Evolutionary conservation across 2,329 filamentous ascomycete species (phyloP).

Genomic region (Botrytis hyacinthi): DNA sequence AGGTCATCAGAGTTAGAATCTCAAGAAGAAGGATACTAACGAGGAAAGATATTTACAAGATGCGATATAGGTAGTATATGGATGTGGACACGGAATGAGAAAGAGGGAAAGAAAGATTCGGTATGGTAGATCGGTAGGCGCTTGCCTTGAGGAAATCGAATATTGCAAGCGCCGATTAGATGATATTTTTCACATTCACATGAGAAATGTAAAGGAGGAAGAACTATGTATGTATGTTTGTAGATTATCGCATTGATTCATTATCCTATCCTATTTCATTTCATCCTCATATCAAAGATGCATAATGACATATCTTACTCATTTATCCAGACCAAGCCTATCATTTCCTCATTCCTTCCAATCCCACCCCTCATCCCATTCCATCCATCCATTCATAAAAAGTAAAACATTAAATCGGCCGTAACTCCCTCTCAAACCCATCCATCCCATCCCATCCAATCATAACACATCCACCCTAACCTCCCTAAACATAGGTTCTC

Average conservation of each 20-base stretch:
- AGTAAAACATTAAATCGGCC: neutral
- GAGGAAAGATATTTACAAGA: too few relatives aligned
- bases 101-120: too few relatives aligned
- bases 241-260: neutral
- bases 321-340: neutral
- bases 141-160: too few relatives aligned
- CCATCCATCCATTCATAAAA: neutral
- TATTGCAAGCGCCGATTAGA: too few relatives aligned
- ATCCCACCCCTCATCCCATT: neutral
- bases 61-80: too few relatives aligned
- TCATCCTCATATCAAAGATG: neutral
- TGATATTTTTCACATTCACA: too few relatives aligned
- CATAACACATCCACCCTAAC: neutral
- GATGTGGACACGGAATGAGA: too few relatives aligned
- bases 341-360: neutral
- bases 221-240: neutral
- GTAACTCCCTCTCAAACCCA: neutral
- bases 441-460: neutral
- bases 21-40: too few relatives aligned
- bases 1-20: too few relatives aligned
- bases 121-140: too few relatives aligned
- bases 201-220: neutral
- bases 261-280: neutral
- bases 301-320: neutral
- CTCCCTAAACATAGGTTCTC: constrained; percentile 36